A percentile compares a stretch with the other conserved stretches of the same genome.
Evolutionary conservation across 495 filamentous ascomycete genomes (phyloP).

Genomic region (Endocarpon pusillum): DNA sequence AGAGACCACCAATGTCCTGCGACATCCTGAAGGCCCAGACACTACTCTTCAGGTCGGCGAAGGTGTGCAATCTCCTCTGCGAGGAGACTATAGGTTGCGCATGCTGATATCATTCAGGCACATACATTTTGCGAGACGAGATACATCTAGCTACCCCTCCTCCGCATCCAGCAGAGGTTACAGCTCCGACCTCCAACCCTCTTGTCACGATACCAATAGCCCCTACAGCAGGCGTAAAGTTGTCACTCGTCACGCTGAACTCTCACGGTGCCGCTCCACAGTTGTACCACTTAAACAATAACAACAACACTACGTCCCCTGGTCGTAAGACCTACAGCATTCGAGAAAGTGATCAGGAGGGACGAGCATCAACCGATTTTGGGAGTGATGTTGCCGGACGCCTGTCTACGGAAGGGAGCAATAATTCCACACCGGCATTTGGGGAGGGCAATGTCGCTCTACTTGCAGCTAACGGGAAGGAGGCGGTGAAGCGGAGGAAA

Average conservation of each 20-base stretch:
- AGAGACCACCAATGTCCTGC: slow-evolving; percentile 81
- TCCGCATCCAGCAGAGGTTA: slow-evolving; percentile 85
- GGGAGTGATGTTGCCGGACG: slow-evolving; percentile 18
- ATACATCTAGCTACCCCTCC: slow-evolving; percentile 86
- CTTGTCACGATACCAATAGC: slow-evolving; percentile 68
- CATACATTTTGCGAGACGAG: slow-evolving; percentile 76
- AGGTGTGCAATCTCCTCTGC: slow-evolving; percentile 41
- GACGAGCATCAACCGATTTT: slow-evolving; percentile 44
- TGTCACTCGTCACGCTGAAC: slow-evolving; percentile 58
- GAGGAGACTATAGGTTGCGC: no score
- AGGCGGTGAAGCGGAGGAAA: slow-evolving; percentile 63
- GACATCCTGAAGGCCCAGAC: slow-evolving; percentile 61
- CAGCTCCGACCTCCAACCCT: slow-evolving; percentile 70
- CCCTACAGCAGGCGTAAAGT: slow-evolving; percentile 69
- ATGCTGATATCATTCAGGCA: no score
- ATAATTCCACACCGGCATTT: slow-evolving; percentile 45
- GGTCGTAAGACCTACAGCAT: slow-evolving; percentile 23
- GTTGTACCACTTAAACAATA: slow-evolving; percentile 35
- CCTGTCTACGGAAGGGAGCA: slow-evolving; percentile 11
- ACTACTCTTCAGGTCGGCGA: slow-evolving; percentile 81
- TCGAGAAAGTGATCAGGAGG: slow-evolving; percentile 38
- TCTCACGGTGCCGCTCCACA: slow-evolving; percentile 38
- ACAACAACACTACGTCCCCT: slow-evolving; percentile 22
- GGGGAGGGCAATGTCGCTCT: slow-evolving; percentile 76
- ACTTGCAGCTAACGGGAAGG: slow-evolving; percentile 30